phyloP scores from a whole-genome alignment of 805 yeast species.

The Suhomyces vadensis region DNA sequence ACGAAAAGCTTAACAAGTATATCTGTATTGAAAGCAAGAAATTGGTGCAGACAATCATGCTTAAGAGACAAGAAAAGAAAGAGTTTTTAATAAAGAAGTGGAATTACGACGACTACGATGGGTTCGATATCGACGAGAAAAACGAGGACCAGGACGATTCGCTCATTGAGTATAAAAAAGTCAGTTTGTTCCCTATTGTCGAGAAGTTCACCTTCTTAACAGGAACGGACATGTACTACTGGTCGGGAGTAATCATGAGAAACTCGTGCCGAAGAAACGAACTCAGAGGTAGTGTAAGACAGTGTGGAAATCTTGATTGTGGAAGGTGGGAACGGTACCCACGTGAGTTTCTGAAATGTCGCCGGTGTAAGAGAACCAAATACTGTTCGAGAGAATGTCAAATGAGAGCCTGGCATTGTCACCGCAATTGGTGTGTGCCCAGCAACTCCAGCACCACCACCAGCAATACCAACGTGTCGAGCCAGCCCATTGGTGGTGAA shows the following conservation, averaged over 20 bases:
- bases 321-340: conserved; percentile 93
- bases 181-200: conserved; percentile 85
- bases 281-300: conserved; percentile 82
- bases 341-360: conserved; percentile 90
- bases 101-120: conserved; percentile 41
- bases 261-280: conserved; percentile 94
- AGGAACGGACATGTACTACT: conserved; percentile 81
- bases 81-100: conserved; percentile 34
- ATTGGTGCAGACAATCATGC: conserved; percentile 33
- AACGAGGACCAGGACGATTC: conserved; percentile 40
- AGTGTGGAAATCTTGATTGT: conserved; percentile 91
- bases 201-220: conserved; percentile 80
- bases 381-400: conserved; percentile 94
- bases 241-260: conserved; percentile 98
- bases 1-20: conserved; percentile 31
- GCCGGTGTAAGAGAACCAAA: conserved; percentile 91
- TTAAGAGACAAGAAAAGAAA: conserved; percentile 34
- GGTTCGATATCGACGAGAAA: conserved; percentile 41
- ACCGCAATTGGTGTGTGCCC: conserved; percentile 88
- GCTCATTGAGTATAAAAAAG: conserved; percentile 45
- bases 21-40: conserved; percentile 36
- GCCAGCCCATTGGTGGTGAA: conserved; percentile 7
- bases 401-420: conserved; percentile 87
- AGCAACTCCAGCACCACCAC: conserved; percentile 35
- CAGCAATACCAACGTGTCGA: conserved; percentile 14